Evolutionary conservation across 2,329 filamentous ascomycete species (phyloP), one percentile per base, ranked within the genome.

Genomic region (Rhynchosporium graminicola): DNA sequence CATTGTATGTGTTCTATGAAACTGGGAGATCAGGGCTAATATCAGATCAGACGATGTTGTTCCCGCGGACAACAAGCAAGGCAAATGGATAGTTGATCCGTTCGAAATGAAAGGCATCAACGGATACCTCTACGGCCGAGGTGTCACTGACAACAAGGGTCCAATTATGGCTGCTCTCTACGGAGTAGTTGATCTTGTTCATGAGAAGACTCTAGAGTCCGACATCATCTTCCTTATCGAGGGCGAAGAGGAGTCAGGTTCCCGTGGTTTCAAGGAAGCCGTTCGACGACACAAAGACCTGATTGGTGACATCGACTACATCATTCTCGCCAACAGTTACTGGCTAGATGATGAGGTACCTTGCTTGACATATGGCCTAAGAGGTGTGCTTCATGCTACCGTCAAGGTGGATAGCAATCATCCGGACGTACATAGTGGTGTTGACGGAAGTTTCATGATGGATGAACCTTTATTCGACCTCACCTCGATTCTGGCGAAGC

Each of bases 121-220:
- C 70, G 94, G 95, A 0, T 98, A 94, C 74, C 80, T 98, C 1
- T 98, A 99, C 68, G 95, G 95, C 2, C 90, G 95, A 70, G 95
- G 95, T n/a, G 91, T 96, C 13, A 96, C 92, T 54, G 95, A 99
- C 76, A 98, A 99, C 78, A 99, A 99, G 75, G 95, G 96, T 0
- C 95, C 95, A 0, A 92, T 97, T 64, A 86, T 99, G 72, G 94
- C 96, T 1, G 95, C 95, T 0, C 82, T 99, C 0, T 98, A 96
- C 73, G 95, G 94, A 0, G 94, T 96, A 1, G 91, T 94, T 0
- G 94, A 98, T 70, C 80, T 99, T 3, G 86, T 91, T 67, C 88
- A 94, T 66, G 87, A 90, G n/a, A 91, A 96, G 70, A 83, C 85
- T 20, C 82, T 99, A 0, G 88, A 89, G 58, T 92, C 92, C 45